A percentile compares a stretch with the other conserved stretches of the same genome.
Conservation (phyloP, 1,284 basidiomycete genomes). For the Pseudomicrostroma phylloplanum region DNA sequence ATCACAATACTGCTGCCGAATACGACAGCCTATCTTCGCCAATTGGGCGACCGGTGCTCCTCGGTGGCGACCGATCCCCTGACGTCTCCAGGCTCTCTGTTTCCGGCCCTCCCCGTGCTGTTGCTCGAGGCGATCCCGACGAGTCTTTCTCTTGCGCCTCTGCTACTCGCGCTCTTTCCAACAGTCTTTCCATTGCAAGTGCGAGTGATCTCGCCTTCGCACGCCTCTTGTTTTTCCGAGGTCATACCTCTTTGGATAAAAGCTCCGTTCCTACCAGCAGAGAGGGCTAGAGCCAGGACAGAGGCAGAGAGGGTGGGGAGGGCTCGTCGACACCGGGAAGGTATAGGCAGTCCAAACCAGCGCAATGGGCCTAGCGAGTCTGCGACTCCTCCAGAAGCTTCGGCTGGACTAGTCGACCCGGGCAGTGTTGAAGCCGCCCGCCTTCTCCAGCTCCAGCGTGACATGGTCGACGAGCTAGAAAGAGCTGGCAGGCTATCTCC, state of each 20-base stretch:
- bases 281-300: background rate
- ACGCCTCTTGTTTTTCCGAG: background rate
- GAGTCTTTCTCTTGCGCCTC: background rate
- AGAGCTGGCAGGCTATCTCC: background rate
- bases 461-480: conserved; percentile 3
- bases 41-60: background rate
- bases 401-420: no score
- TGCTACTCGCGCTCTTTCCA: background rate
- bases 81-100: background rate
- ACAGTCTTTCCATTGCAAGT: background rate
- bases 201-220: background rate
- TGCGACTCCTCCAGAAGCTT: background rate
- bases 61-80: background rate
- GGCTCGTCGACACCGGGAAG: background rate
- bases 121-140: background rate
- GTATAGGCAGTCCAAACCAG: background rate
- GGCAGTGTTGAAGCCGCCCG: background rate
- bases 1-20: background rate
- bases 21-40: background rate
- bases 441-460: background rate
- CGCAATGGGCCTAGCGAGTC: background rate
- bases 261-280: conserved; percentile 1
- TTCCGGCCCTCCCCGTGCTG: background rate
- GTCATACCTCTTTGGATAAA: background rate
- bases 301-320: no score